phyloP scores from a whole-genome alignment of 768 basidiomycete genomes.

The Symmetrospora coprosmae region DNA sequence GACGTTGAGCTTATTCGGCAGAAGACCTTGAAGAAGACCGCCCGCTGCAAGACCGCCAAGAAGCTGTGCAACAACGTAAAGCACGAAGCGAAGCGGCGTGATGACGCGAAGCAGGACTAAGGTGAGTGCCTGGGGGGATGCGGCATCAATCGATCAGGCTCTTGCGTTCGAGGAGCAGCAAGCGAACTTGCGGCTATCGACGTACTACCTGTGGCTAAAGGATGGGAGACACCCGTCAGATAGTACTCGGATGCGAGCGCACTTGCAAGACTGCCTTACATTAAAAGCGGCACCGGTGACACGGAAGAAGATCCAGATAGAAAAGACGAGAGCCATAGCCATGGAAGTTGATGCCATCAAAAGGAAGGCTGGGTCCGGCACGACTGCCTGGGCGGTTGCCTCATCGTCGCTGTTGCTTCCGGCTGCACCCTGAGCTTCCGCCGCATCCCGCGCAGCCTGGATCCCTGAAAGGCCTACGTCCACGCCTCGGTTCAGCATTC shows the following conservation, averaged over 20 bases:
- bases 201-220: too few relatives aligned
- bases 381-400: too few relatives aligned
- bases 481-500: too few relatives aligned
- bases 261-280: too few relatives aligned
- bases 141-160: not conserved
- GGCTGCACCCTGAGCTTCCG: too few relatives aligned
- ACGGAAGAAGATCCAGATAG: constrained; percentile 3
- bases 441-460: not conserved
- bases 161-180: too few relatives aligned
- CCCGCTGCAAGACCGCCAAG: constrained; percentile 13
- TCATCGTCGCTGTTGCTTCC: not conserved
- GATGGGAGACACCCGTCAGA: too few relatives aligned
- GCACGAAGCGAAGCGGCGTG: constrained; percentile 1
- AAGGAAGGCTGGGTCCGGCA: not conserved
- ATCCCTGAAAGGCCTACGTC: constrained; percentile 12
- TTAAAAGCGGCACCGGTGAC: constrained; percentile 11
- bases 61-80: constrained; percentile 2
- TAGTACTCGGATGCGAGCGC: too few relatives aligned
- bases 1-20: constrained; percentile 4
- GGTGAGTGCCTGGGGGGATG: not conserved
- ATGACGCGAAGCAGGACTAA: not conserved
- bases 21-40: not conserved
- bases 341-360: constrained; percentile 11
- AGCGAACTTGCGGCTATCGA: not conserved
- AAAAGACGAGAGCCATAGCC: constrained; percentile 4